phyloP scores from a whole-genome alignment of 306 rosid genomes.

The Inga leiocalycina region DNA sequence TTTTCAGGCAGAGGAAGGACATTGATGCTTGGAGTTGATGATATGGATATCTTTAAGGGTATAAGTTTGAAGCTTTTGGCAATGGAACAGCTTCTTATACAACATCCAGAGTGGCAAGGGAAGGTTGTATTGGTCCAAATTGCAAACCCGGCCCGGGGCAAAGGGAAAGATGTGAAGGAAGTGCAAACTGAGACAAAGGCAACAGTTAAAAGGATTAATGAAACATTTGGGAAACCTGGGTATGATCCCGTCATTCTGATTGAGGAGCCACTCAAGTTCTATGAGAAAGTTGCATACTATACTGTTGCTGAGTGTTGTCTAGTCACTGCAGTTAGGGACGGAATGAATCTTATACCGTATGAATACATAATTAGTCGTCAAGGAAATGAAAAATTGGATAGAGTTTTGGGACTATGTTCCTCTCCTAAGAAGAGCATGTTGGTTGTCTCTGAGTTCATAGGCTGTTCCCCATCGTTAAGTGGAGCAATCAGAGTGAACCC shows the following conservation, averaged over 20 bases:
- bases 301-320: slow-evolving; percentile 76
- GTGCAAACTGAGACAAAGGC: slow-evolving; percentile 62
- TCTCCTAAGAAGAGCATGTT: slow-evolving; percentile 64
- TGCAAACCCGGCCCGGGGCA: slow-evolving; percentile 72
- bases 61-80: slow-evolving; percentile 79
- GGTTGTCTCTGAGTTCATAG: slow-evolving; percentile 72
- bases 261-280: slow-evolving; percentile 63
- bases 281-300: slow-evolving; percentile 72
- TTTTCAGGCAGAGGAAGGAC: slow-evolving; percentile 52
- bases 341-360: slow-evolving; percentile 77
- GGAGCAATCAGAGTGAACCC: slow-evolving; percentile 80
- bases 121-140: slow-evolving; percentile 75
- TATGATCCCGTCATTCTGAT: slow-evolving; percentile 71
- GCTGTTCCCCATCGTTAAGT: slow-evolving; percentile 75
- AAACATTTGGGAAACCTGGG: slow-evolving; percentile 62
- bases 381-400: slow-evolving; percentile 56
- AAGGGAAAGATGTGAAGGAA: slow-evolving; percentile 72
- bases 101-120: slow-evolving; percentile 60
- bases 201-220: slow-evolving; percentile 61
- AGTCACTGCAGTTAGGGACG: slow-evolving; percentile 77
- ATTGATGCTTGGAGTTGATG: slow-evolving; percentile 73
- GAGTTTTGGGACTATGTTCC: slow-evolving; percentile 49
- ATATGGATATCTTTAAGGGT: slow-evolving; percentile 80
- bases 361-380: slow-evolving; percentile 70
- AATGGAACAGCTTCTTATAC: slow-evolving; percentile 70